These are phyloP conservation scores for Coemansia sp. DNA, from an alignment of 192 early-diverging fungal genomes.

Conservation along the genomic window DNA sequence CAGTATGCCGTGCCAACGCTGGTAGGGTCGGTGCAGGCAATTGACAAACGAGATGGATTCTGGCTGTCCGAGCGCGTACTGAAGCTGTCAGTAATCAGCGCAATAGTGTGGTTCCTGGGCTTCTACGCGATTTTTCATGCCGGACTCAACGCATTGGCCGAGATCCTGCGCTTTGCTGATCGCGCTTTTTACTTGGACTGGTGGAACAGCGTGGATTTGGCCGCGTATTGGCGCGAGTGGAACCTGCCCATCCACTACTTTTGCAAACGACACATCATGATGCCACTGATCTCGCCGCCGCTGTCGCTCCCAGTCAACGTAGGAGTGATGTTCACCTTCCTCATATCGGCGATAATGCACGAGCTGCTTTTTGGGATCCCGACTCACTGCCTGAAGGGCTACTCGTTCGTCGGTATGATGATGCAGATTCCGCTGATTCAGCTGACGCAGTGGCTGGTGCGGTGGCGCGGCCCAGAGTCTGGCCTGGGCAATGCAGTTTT, in stretches of 20 bases:
- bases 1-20: conserved; percentile 82
- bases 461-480: conserved; percentile 66
- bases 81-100: conserved; percentile 76
- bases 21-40: conserved; percentile 69
- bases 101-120: conserved; percentile 86
- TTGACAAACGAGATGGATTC: conserved; percentile 66
- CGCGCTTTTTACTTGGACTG: conserved; percentile 85
- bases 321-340: conserved; percentile 68
- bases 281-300: conserved; percentile 73
- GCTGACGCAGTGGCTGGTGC: conserved; percentile 64
- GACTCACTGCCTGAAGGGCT: conserved; percentile 75
- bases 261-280: conserved; percentile 86
- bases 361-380: conserved; percentile 86
- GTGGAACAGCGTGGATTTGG: conserved; percentile 84
- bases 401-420: conserved; percentile 81
- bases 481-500: conserved; percentile 77
- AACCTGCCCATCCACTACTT: conserved; percentile 87
- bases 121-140: conserved; percentile 87
- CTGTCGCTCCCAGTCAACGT: conserved; percentile 54
- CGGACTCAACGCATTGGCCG: conserved; percentile 76
- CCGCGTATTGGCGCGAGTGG: conserved; percentile 89
- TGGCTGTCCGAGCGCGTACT: conserved; percentile 80
- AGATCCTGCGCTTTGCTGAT: conserved; percentile 83
- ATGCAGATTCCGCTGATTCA: conserved; percentile 76
- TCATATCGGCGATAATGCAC: conserved; percentile 83